Evolutionary conservation across 305 asterid species (phyloP).

Genomic region (Petunia hybrid): DNA sequence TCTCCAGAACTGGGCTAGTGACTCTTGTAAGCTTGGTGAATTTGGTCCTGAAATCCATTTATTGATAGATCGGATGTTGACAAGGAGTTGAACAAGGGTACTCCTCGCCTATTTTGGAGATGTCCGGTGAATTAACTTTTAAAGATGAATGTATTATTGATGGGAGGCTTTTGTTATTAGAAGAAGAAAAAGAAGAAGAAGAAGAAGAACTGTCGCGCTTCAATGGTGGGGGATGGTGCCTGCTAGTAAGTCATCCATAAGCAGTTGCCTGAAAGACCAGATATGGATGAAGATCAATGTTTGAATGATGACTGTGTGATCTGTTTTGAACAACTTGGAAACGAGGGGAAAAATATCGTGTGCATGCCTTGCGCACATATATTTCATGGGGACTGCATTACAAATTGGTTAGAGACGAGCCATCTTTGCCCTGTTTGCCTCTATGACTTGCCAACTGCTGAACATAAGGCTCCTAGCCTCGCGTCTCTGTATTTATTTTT

Average conservation of each 20-base stretch:
- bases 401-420: background rate
- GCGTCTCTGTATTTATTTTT: no score
- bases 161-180: background rate
- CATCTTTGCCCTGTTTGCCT: background rate
- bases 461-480: no score
- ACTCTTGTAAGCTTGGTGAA: no score
- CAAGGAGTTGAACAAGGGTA: background rate
- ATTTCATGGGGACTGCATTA: conserved; percentile 1
- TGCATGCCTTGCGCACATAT: background rate
- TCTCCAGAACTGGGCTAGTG: background rate
- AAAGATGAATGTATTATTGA: background rate
- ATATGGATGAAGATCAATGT: background rate
- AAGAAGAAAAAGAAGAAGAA: background rate
- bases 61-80: background rate
- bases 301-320: background rate
- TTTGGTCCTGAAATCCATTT: no score
- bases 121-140: background rate
- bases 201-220: background rate
- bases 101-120: background rate
- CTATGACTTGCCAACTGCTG: background rate
- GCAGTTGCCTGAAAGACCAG: background rate
- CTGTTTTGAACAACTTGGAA: background rate
- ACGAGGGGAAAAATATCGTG: background rate
- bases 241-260: background rate
- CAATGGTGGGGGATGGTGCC: background rate